Evolutionary conservation across 805 yeast genomes (phyloP).

Genomic region (Komagataella mondaviorum): DNA sequence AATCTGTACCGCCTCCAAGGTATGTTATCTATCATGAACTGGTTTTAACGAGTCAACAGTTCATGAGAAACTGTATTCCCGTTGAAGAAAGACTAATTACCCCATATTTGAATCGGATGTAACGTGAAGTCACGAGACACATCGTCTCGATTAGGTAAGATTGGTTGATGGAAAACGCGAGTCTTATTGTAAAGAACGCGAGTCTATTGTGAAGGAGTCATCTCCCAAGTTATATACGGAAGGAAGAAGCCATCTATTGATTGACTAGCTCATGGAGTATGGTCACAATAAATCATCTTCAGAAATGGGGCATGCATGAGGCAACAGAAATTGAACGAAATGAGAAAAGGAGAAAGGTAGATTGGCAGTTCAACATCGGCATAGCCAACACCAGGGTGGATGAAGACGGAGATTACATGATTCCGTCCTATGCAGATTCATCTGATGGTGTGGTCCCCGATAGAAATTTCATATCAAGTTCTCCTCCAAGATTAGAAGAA

Average conservation of each 20-base stretch:
- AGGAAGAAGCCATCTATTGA: neutral
- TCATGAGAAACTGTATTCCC: slow-evolving; percentile 70
- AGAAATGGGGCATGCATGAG: neutral
- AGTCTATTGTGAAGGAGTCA: neutral
- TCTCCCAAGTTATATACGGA: neutral
- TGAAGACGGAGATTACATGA: neutral
- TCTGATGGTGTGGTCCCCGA: neutral
- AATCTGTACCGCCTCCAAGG: slow-evolving; percentile 59
- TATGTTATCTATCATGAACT: slow-evolving; percentile 71
- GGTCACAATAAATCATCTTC: neutral
- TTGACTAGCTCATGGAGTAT: neutral
- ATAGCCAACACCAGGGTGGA: neutral
- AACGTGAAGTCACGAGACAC: neutral
- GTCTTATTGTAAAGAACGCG: neutral
- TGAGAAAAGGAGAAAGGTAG: neutral
- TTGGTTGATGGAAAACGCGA: neutral
- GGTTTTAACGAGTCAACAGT: slow-evolving; percentile 77
- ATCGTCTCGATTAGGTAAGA: neutral
- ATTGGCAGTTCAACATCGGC: neutral
- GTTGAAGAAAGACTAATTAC: slow-evolving; percentile 31
- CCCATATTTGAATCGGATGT: neutral
- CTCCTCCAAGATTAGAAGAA: neutral
- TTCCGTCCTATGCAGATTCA: neutral
- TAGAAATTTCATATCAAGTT: neutral
- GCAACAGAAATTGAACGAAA: neutral